Conservation (phyloP, 2,329 filamentous ascomycete genomes). For the Grosmannia huntii region DNA sequence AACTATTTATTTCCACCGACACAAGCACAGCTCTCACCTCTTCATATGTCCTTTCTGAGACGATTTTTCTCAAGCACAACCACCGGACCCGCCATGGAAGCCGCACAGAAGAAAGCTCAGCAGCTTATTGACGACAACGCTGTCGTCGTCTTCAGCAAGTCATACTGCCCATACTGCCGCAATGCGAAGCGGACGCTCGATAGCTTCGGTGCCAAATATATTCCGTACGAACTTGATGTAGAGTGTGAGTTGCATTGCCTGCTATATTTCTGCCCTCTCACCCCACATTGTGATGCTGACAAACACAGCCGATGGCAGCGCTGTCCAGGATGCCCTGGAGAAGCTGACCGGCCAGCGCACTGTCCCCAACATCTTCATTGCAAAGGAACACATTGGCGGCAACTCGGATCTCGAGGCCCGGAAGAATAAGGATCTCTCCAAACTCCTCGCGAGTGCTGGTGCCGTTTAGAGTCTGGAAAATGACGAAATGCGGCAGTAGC, state of each 20-base stretch:
- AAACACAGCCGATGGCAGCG: slow-evolving; percentile 62
- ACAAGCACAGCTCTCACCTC: slow-evolving; percentile 8
- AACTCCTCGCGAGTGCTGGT: slow-evolving; percentile 28
- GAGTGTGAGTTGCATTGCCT: slow-evolving; percentile 45
- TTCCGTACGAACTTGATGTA: slow-evolving; percentile 72
- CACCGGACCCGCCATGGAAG: slow-evolving; percentile 53
- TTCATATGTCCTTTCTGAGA: slow-evolving; percentile 52
- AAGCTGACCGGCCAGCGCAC: slow-evolving; percentile 74
- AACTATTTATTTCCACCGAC: slow-evolving; percentile 9
- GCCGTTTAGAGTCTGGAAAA: slow-evolving; percentile 14
- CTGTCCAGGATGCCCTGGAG: slow-evolving; percentile 69
- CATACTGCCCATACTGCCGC: slow-evolving; percentile 87
- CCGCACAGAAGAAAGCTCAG: slow-evolving; percentile 73
- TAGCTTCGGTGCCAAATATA: slow-evolving; percentile 58
- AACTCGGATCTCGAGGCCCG: slow-evolving; percentile 72
- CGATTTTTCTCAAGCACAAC: slow-evolving; percentile 57
- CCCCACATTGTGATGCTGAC: slow-evolving; percentile 11
- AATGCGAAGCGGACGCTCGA: slow-evolving; percentile 64
- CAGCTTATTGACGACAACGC: slow-evolving; percentile 78
- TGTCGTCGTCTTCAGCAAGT: slow-evolving; percentile 94
- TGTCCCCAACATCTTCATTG: slow-evolving; percentile 94
- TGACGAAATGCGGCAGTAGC: neutral
- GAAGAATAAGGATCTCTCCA: slow-evolving; percentile 47
- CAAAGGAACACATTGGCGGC: slow-evolving; percentile 82
- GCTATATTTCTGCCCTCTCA: neutral